These are phyloP conservation scores for Poa annua DNA, from an alignment of 176 grass and related monocot species.

Conservation along the genomic window DNA sequence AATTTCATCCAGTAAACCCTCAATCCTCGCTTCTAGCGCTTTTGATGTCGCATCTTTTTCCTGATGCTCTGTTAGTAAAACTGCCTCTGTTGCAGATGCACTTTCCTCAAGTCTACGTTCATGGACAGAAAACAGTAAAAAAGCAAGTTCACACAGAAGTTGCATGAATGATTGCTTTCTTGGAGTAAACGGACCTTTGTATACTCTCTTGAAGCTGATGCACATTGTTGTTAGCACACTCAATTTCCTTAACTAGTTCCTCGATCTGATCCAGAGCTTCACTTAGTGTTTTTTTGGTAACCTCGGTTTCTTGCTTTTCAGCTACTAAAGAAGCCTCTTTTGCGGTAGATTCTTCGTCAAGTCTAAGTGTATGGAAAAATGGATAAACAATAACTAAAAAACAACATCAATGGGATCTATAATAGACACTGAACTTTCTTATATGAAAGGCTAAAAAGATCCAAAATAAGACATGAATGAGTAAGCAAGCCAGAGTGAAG, in stretches of 20 bases:
- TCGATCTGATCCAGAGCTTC: constrained; percentile 76
- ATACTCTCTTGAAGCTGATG: constrained; percentile 76
- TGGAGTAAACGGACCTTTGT: constrained; percentile 60
- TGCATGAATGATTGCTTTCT: constrained; percentile 35
- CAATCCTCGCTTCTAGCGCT: constrained; percentile 56
- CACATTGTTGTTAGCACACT: constrained; percentile 60
- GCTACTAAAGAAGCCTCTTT: constrained; percentile 67
- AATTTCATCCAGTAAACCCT: constrained; percentile 58
- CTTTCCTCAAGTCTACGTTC: constrained; percentile 63
- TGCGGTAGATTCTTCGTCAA: constrained; percentile 55
- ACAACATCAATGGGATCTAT: constrained; percentile 9
- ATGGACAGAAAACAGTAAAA: constrained; percentile 53
- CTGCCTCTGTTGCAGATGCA: constrained; percentile 55
- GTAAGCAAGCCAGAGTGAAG: not conserved
- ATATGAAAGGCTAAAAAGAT: not conserved
- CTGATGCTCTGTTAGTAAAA: constrained; percentile 60
- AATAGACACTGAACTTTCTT: constrained; percentile 12
- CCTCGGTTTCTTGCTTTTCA: constrained; percentile 68
- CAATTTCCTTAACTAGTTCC: constrained; percentile 84
- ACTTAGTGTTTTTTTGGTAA: constrained; percentile 66
- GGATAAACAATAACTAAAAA: constrained; percentile 18
- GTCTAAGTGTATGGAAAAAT: constrained; percentile 52
- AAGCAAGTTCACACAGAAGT: constrained; percentile 30
- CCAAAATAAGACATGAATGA: constrained; percentile 20
- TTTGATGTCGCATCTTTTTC: constrained; percentile 57